phyloP scores from a whole-genome alignment of 2,329 filamentous ascomycete genomes.

The Xylaria sp. region DNA sequence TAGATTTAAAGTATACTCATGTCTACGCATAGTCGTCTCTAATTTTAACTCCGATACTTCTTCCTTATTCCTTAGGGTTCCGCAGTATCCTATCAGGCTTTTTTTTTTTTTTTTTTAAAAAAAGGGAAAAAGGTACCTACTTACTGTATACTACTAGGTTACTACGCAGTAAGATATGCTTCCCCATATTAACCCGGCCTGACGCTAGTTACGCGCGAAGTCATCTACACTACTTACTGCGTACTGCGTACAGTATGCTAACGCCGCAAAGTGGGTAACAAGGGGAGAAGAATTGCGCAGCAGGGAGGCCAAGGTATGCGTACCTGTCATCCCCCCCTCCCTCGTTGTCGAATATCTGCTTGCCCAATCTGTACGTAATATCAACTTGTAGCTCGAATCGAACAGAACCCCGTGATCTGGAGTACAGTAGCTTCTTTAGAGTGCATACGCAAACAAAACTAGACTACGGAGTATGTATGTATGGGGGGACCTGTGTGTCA shows the following conservation, averaged over 20 bases:
- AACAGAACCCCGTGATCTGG: slow-evolving; percentile 24
- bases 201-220: slow-evolving; percentile 24
- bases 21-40: background rate
- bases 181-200: slow-evolving; percentile 17
- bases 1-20: background rate
- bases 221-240: background rate
- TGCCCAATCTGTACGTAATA: slow-evolving; percentile 34
- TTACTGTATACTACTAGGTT: slow-evolving; percentile 26
- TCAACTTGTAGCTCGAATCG: slow-evolving; percentile 18
- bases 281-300: background rate
- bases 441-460: slow-evolving; percentile 8
- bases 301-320: background rate
- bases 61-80: slow-evolving; percentile 2
- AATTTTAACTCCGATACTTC: slow-evolving; percentile 10
- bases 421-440: slow-evolving; percentile 34
- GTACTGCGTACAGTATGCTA: no score
- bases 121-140: no score
- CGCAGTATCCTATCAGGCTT: background rate
- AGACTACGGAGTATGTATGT: slow-evolving; percentile 2
- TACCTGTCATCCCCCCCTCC: background rate
- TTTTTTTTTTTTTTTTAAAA: no score
- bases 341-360: slow-evolving; percentile 5
- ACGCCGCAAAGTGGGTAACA: slow-evolving; percentile 17
- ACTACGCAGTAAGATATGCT: slow-evolving; percentile 10
- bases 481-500: slow-evolving; percentile 8